Base-by-base conservation (phyloP, 176 grass and related monocot genomes). In the Avena insularis region DNA sequence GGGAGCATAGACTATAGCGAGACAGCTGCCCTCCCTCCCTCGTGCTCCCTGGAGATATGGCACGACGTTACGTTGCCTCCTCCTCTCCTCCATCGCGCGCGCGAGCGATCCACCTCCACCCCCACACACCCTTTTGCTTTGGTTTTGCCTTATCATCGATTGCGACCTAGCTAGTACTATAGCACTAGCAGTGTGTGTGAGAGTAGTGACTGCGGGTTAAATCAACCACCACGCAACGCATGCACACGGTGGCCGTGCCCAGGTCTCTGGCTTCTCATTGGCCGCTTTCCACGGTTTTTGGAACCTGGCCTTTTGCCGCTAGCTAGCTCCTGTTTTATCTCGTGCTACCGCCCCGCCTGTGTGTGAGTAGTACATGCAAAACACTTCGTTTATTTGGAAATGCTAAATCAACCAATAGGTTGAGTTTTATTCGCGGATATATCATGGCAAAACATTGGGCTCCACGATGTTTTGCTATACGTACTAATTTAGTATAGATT, bases 11-110 rank as follows among this genome's bases (percentile, higher is more conserved):
- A 12, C 49, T 49, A 12, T 12, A 65, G 11, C 12, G 1, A 63
- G 57, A 63, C 58, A 29, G 9, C 13, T 9, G 27, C 79, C 38
- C 56, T 17, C 58, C 13, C 5, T 19, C 79, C 51, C 56, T 17
- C 58, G 75, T 87, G 88, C 58, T 48, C 75, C 89, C 85, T 57
- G 65, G 72, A 73, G 85, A 84, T 83, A 91, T 64, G 85, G 75
- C 85, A 75, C 56, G 23, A 12, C 74, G 15, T 56, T 4, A 33
- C 40, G 1, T 49, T 62, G 73, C 81, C 43, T 77, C 79, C 60
- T 71, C 40, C 40, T 43, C 60, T 71, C 40, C 40, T 43, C 66
- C 2, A 12, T 56, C 17, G 17, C 19, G 19, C 65, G 29, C 6
- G 65, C 66, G 35, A 70, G 43, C 67, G 16, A 47, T 21, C 72